A percentile compares a stretch with the other conserved stretches of the same genome.
Conservation (phyloP, 2,329 filamentous ascomycete species). For the Anisogramma anomala region DNA sequence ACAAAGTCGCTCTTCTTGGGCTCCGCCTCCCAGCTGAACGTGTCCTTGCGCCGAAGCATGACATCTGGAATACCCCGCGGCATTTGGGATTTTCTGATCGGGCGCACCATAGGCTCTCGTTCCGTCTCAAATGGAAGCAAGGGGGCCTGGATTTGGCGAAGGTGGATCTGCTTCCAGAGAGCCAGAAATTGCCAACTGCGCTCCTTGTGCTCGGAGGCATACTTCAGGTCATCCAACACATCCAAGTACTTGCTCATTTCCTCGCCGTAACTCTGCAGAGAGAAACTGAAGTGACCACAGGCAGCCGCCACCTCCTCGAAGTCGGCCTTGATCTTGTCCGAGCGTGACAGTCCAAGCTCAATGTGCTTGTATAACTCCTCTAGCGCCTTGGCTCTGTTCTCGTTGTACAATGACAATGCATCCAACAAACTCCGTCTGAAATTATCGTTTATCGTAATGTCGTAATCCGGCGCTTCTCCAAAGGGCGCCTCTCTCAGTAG, state of each 20-base stretch:
- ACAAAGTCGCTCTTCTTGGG: constrained; percentile 34
- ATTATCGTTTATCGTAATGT: constrained; percentile 65
- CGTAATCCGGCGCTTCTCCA: constrained; percentile 51
- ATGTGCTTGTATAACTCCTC: constrained; percentile 70
- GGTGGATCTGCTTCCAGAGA: constrained; percentile 47
- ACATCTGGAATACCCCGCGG: constrained; percentile 44
- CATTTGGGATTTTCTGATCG: constrained; percentile 41
- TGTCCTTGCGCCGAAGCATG: constrained; percentile 41
- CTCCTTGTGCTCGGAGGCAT: constrained; percentile 48
- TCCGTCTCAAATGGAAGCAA: constrained; percentile 30
- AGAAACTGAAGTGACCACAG: constrained; percentile 93
- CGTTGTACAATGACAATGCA: constrained; percentile 68
- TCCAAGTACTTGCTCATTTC: constrained; percentile 76
- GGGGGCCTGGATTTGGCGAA: constrained; percentile 11
- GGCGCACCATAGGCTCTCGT: constrained; percentile 30
- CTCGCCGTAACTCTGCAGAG: constrained; percentile 78
- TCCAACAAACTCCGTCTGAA: constrained; percentile 71
- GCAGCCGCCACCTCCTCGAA: constrained; percentile 97
- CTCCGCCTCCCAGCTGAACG: constrained; percentile 44
- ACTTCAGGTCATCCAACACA: constrained; percentile 75
- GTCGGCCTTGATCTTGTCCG: constrained; percentile 73
- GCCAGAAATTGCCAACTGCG: constrained; percentile 76
- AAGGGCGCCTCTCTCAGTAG: constrained; percentile 84
- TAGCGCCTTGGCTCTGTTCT: constrained; percentile 64
- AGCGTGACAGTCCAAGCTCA: constrained; percentile 55